phyloP scores from a whole-genome alignment of 257 asterid species.

The Agastache rugosa region DNA sequence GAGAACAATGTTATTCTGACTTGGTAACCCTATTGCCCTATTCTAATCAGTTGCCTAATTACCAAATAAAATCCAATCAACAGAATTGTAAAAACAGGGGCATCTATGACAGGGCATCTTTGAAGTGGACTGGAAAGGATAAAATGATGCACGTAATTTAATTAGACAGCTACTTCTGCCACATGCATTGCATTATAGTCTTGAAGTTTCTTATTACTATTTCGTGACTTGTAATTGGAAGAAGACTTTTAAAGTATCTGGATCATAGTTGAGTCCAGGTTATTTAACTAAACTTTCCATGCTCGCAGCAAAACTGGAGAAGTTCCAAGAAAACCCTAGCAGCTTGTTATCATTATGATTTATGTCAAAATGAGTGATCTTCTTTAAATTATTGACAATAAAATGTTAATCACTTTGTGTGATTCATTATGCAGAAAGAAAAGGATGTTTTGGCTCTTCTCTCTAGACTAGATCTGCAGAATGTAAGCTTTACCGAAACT shows the following conservation, averaged over 20 bases:
- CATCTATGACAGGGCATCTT: neutral
- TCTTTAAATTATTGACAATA: conserved; percentile 10
- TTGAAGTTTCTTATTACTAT: neutral
- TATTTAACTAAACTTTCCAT: neutral
- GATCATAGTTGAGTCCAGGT: neutral
- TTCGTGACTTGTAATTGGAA: neutral
- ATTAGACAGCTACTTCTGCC: neutral
- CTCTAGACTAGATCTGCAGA: conserved; percentile 82
- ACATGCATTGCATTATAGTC: no score
- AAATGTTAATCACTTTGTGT: conserved; percentile 17
- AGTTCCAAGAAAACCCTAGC: neutral
- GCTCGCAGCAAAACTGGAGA: neutral
- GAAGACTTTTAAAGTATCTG: neutral
- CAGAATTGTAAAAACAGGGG: neutral
- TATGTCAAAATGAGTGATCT: neutral
- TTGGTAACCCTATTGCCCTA: neutral
- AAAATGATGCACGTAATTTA: neutral
- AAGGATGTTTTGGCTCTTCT: conserved; percentile 87
- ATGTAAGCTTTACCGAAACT: conserved; percentile 56
- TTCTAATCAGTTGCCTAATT: neutral
- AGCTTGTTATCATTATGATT: neutral
- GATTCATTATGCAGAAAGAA: conserved; percentile 69
- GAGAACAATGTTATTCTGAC: neutral
- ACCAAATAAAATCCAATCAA: neutral
- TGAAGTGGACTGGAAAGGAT: neutral